Percentiles rank a stretch among this genome's conserved stretches.
Conservation (phyloP, 495 filamentous ascomycete species). For the Aspergillus cristatus region DNA sequence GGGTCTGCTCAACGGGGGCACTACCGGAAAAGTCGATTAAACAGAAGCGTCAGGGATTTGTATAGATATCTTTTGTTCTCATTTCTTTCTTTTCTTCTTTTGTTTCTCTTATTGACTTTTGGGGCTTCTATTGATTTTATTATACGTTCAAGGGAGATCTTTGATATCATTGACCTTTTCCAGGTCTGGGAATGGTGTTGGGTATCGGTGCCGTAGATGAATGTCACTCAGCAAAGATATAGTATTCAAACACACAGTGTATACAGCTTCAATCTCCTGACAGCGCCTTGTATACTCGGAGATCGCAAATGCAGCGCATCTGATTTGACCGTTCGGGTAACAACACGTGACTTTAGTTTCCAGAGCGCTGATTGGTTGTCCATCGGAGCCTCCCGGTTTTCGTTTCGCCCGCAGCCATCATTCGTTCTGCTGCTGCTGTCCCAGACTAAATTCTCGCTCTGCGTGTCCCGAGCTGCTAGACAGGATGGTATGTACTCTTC, state of each 20-base stretch:
- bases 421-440: conserved; percentile 21
- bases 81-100: conserved; percentile 12
- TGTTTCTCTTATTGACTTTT: conserved; percentile 2
- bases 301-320: conserved; percentile 6
- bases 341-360: conserved; percentile 14
- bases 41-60: conserved; percentile 17
- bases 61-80: conserved; percentile 27
- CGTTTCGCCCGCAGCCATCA: conserved; percentile 26
- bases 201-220: not conserved
- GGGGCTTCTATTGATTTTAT: conserved; percentile 6
- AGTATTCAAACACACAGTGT: conserved; percentile 1
- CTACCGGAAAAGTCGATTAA: conserved; percentile 75
- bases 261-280: too few species aligned
- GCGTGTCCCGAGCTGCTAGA: conserved; percentile 3
- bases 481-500: conserved; percentile 26
- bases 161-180: too few species aligned
- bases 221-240: too few species aligned
- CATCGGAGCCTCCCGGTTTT: conserved; percentile 32
- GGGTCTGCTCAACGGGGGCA: conserved; percentile 48
- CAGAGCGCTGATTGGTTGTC: conserved; percentile 20
- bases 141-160: conserved; percentile 1
- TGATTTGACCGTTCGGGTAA: conserved; percentile 5
- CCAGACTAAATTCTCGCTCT: conserved; percentile 8
- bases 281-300: too few species aligned
- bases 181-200: conserved; percentile 1